These are phyloP conservation scores for Alisma plantagoaquatica DNA, from an alignment of 106 monocot species.

Conservation along the genomic window DNA sequence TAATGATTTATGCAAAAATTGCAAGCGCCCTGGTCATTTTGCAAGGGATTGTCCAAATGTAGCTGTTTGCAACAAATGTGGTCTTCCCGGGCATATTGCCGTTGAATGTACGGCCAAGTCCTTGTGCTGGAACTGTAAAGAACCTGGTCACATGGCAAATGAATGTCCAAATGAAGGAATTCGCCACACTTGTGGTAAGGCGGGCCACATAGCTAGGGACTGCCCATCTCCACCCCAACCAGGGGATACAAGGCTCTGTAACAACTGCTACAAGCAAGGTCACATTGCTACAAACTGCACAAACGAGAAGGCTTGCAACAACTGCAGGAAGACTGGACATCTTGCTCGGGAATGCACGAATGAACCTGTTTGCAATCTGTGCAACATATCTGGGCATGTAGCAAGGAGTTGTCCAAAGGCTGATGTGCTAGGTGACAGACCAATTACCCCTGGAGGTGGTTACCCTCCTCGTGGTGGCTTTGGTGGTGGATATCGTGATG, in stretches of 20 bases:
- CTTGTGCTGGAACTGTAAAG: constrained; percentile 95
- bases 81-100: constrained; percentile 93
- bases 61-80: constrained; percentile 92
- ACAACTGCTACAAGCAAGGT: constrained; percentile 96
- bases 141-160: constrained; percentile 82
- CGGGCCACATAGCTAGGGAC: constrained; percentile 68
- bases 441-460: constrained; percentile 2
- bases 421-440: constrained; percentile 37
- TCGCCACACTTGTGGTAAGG: constrained; percentile 86
- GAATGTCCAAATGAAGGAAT: constrained; percentile 89
- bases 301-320: constrained; percentile 97
- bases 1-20: constrained; percentile 86
- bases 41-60: constrained; percentile 96
- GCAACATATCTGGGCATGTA: constrained; percentile 74
- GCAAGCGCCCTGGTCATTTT: constrained; percentile 91
- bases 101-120: constrained; percentile 66
- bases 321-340: constrained; percentile 86
- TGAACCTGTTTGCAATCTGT: constrained; percentile 88
- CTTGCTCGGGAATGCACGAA: constrained; percentile 80
- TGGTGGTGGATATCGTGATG: neutral
- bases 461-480: neutral
- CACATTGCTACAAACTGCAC: constrained; percentile 72
- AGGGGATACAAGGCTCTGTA: constrained; percentile 73
- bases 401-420: constrained; percentile 77
- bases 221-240: constrained; percentile 48